Conservation (phyloP, 164 flowering plant genomes). For the Vitis cinerea region DNA sequence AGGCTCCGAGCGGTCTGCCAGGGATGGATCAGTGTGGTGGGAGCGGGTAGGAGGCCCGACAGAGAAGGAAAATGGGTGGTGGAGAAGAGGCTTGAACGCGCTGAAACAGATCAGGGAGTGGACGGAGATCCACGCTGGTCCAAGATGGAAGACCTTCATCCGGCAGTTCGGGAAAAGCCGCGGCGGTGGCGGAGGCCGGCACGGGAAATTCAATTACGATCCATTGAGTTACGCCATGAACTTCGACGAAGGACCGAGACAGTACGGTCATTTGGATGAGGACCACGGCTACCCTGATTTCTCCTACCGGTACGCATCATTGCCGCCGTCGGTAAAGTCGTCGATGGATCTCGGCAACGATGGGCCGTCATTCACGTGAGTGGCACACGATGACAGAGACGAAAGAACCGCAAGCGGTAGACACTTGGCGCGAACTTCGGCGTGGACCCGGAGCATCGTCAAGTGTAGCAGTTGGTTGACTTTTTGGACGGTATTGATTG, state of each 20-base stretch:
- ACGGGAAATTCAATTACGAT: conserved; percentile 47
- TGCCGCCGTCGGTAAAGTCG: conserved; percentile 23
- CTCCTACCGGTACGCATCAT: conserved; percentile 30
- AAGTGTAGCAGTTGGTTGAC: no score
- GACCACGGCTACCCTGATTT: conserved; percentile 21
- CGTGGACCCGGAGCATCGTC: no score
- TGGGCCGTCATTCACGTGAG: conserved; percentile 16
- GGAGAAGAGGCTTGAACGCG: conserved; percentile 16
- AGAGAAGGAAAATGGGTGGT: conserved; percentile 25
- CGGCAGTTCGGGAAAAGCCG: conserved; percentile 18
- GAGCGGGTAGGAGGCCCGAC: conserved; percentile 24
- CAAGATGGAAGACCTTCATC: conserved; percentile 14
- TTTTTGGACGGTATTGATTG: no score
- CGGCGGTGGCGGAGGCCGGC: background rate
- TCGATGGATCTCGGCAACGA: conserved; percentile 33
- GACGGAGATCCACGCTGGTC: conserved; percentile 2
- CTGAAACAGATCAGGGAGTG: conserved; percentile 2
- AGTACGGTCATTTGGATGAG: conserved; percentile 23
- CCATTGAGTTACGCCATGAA: conserved; percentile 51
- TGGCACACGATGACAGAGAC: background rate
- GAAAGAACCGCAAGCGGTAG: no score
- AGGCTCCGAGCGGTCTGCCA: conserved; percentile 5
- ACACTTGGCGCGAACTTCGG: no score
- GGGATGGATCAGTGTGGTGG: conserved; percentile 23
- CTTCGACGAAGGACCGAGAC: conserved; percentile 46